A percentile compares a stretch with the other conserved stretches of the same genome.
Evolutionary conservation across 2,329 filamentous ascomycete species (phyloP).

Genomic region (Arthrinium puccinioides): DNA sequence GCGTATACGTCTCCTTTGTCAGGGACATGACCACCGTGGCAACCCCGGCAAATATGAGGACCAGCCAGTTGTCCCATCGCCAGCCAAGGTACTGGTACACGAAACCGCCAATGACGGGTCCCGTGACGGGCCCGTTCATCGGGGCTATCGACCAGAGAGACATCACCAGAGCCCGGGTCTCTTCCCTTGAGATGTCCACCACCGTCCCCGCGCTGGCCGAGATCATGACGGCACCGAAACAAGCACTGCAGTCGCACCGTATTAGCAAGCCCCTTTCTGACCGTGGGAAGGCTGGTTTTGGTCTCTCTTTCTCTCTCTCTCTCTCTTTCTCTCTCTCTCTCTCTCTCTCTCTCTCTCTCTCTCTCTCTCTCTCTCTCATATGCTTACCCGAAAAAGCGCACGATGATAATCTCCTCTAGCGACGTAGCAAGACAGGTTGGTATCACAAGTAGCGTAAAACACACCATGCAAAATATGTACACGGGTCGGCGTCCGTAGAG

Average conservation of each 20-base stretch:
- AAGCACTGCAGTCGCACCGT: too few species aligned
- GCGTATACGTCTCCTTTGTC: slow-evolving; percentile 71
- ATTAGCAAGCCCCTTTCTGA: too few species aligned
- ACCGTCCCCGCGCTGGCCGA: slow-evolving; percentile 77
- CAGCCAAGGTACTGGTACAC: slow-evolving; percentile 71
- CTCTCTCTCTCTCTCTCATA: too few species aligned
- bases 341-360: too few species aligned
- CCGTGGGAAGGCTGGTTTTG: too few species aligned
- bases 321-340: too few species aligned
- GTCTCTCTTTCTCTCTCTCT: too few species aligned
- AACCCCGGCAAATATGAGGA: slow-evolving; percentile 62
- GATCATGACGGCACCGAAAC: slow-evolving; percentile 74
- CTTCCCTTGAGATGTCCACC: slow-evolving; percentile 73
- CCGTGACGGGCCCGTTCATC: slow-evolving; percentile 58
- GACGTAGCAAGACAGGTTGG: slow-evolving; percentile 65
- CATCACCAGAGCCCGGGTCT: slow-evolving; percentile 75
- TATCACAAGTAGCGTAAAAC: slow-evolving; percentile 63
- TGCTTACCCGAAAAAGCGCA: slow-evolving; percentile 62
- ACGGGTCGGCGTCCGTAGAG: slow-evolving; percentile 63
- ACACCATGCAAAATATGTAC: slow-evolving; percentile 56
- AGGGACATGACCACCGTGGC: slow-evolving; percentile 51
- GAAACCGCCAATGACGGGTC: slow-evolving; percentile 75
- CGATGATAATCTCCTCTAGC: slow-evolving; percentile 59
- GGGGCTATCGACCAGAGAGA: slow-evolving; percentile 79
- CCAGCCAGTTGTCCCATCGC: slow-evolving; percentile 82